A percentile compares a stretch with the other conserved stretches of the same genome.
Conservation (phyloP, 306 rosid genomes). For the Pyrus betulifolia region DNA sequence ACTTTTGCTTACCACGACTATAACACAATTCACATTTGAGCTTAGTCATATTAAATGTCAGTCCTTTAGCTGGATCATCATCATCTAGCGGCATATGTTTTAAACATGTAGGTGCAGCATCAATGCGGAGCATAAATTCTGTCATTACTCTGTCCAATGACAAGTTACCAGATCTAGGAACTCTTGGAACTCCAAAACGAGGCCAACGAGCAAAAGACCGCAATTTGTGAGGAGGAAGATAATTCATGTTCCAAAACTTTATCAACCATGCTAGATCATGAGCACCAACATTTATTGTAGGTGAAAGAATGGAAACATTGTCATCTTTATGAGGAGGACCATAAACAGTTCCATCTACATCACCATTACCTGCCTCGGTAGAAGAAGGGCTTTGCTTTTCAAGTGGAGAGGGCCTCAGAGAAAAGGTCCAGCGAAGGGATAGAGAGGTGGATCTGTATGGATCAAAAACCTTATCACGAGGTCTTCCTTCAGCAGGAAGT, state of each 20-base stretch:
- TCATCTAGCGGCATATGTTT: constrained; percentile 87
- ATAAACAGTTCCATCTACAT: constrained; percentile 42
- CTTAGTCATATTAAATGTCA: constrained; percentile 72
- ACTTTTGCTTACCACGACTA: constrained; percentile 89
- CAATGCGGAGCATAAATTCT: constrained; percentile 88
- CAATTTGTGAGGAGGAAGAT: constrained; percentile 88
- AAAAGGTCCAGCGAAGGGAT: constrained; percentile 86
- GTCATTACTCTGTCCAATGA: constrained; percentile 96
- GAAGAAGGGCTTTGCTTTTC: constrained; percentile 38
- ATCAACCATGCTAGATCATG: constrained; percentile 96
- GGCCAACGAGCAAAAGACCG: constrained; percentile 94
- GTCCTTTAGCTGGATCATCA: constrained; percentile 97
- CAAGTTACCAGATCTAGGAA: constrained; percentile 84
- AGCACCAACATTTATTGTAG: constrained; percentile 87
- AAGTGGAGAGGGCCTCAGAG: constrained; percentile 59
- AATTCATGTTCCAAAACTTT: constrained; percentile 73
- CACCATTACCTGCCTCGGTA: constrained; percentile 29
- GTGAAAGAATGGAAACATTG: constrained; percentile 36
- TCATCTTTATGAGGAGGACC: constrained; percentile 47
- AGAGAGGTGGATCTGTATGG: constrained; percentile 92
- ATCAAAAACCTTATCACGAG: constrained; percentile 76
- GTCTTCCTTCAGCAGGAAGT: constrained; percentile 72
- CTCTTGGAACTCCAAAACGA: constrained; percentile 83
- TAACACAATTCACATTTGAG: constrained; percentile 72
- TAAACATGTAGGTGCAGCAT: constrained; percentile 70